Percentiles rank a stretch among this genome's conserved stretches.
Evolutionary conservation across 23 red algal species (phyloP).

Genomic region (Pyropia yezoensis): DNA sequence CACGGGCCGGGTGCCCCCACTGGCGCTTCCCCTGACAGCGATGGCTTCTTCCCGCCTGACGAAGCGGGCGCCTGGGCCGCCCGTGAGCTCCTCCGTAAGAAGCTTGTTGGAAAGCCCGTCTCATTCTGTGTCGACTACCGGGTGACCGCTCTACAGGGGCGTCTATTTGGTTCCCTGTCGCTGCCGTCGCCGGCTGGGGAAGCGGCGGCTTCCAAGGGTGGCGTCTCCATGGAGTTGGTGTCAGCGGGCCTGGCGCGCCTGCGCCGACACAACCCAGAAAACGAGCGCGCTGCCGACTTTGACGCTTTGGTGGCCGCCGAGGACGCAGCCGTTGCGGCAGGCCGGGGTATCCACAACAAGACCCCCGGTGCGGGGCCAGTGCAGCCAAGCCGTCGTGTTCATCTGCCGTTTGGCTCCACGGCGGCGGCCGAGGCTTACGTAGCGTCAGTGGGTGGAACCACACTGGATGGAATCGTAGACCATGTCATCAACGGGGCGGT

Average conservation of each 20-base stretch:
- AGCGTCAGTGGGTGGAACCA: constrained; percentile 13
- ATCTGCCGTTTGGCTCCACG: neutral
- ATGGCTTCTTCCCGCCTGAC: constrained; percentile 27
- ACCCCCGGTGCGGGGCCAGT: constrained; percentile 7
- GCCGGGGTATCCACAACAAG: constrained; percentile 28
- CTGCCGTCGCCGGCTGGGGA: neutral
- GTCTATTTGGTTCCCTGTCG: neutral
- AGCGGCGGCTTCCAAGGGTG: neutral
- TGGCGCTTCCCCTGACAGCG: neutral
- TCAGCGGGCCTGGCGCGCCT: constrained; percentile 34
- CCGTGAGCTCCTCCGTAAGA: constrained; percentile 48
- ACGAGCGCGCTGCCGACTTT: constrained; percentile 35
- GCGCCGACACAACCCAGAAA: constrained; percentile 10
- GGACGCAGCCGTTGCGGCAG: constrained; percentile 35
- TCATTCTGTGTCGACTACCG: constrained; percentile 67
- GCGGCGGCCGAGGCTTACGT: constrained; percentile 13
- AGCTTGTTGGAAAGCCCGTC: constrained; percentile 51
- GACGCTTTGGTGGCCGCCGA: constrained; percentile 51
- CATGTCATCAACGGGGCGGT: constrained; percentile 60
- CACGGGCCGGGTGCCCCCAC: too few relatives aligned
- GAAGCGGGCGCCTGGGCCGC: constrained; percentile 57
- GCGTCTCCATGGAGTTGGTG: constrained; percentile 31
- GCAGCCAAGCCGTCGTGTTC: neutral
- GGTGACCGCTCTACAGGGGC: constrained; percentile 11
- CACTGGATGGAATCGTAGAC: constrained; percentile 53